A percentile compares a stretch with the other conserved stretches of the same genome.
Conservation (phyloP, 2,329 filamentous ascomycete species). For the Phyllosticta capitalensis region DNA sequence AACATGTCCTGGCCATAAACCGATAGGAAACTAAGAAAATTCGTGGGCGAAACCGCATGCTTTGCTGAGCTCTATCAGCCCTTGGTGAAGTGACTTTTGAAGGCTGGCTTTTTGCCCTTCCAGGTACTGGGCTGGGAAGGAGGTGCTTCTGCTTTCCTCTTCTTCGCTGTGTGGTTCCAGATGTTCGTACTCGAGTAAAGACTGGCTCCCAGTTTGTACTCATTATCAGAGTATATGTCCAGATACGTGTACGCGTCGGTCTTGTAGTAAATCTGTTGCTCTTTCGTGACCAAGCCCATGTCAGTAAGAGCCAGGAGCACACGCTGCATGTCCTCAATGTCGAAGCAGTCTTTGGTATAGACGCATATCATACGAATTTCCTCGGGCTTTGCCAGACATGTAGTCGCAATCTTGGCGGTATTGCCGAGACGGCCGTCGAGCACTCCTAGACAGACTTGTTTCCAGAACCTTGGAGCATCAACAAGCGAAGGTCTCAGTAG, state of each 20-base stretch:
- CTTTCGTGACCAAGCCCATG: slow-evolving; percentile 47
- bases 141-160: slow-evolving; percentile 2
- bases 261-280: slow-evolving; percentile 65
- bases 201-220: slow-evolving; percentile 34
- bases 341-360: slow-evolving; percentile 66
- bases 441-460: slow-evolving; percentile 55
- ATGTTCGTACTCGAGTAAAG: slow-evolving; percentile 34
- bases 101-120: background rate
- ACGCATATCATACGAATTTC: slow-evolving; percentile 58
- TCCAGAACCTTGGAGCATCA: slow-evolving; percentile 57
- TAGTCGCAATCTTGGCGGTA: slow-evolving; percentile 62
- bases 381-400: slow-evolving; percentile 24
- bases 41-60: background rate
- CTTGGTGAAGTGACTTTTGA: background rate
- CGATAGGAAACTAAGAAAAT: background rate
- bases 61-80: background rate
- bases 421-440: slow-evolving; percentile 61
- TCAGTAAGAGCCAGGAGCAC: slow-evolving; percentile 55
- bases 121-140: background rate
- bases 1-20: background rate
- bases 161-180: slow-evolving; percentile 3
- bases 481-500: slow-evolving; percentile 55
- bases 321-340: slow-evolving; percentile 57
- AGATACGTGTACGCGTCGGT: slow-evolving; percentile 48
- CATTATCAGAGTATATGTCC: slow-evolving; percentile 30